Conservation (phyloP, 140 eudicot species). For the Oenanthe javanica region DNA sequence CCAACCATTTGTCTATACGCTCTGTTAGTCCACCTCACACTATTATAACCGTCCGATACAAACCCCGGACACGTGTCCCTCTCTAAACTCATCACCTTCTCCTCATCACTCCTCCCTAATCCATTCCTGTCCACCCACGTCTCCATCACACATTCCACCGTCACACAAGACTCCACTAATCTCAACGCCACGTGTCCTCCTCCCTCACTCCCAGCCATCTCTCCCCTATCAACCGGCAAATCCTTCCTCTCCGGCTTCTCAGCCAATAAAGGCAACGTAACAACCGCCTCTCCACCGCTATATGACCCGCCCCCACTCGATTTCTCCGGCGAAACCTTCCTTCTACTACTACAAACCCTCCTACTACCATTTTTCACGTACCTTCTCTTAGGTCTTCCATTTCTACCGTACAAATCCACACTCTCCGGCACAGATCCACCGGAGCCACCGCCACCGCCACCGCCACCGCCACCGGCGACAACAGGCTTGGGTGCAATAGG, state of each 20-base stretch:
- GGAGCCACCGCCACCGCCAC: too few relatives aligned
- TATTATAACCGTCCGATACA: constrained; percentile 36
- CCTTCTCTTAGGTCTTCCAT: constrained; percentile 43
- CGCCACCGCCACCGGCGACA: background rate
- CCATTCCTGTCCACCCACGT: constrained; percentile 38
- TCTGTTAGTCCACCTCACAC: constrained; percentile 61
- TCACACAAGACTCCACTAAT: constrained; percentile 38
- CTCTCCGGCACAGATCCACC: constrained; percentile 27
- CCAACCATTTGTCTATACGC: constrained; percentile 49
- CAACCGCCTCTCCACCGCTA: constrained; percentile 17
- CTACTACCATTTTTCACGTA: constrained; percentile 15
- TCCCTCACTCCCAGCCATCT: too few relatives aligned
- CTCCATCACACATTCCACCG: constrained; percentile 63
- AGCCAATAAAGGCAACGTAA: constrained; percentile 61
- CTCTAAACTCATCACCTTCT: constrained; percentile 41
- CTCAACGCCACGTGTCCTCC: too few relatives aligned
- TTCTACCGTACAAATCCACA: background rate
- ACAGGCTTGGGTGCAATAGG: constrained; percentile 89
- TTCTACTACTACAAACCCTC: constrained; percentile 16
- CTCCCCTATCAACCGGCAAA: constrained; percentile 19
- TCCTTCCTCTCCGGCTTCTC: constrained; percentile 69
- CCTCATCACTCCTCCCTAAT: constrained; percentile 41
- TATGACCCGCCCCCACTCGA: constrained; percentile 11
- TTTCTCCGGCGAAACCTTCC: constrained; percentile 21
- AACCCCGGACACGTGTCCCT: constrained; percentile 75